Evolutionary conservation across 2,329 filamentous ascomycete genomes (phyloP).

Genomic region (Rutstroemia sp.): DNA sequence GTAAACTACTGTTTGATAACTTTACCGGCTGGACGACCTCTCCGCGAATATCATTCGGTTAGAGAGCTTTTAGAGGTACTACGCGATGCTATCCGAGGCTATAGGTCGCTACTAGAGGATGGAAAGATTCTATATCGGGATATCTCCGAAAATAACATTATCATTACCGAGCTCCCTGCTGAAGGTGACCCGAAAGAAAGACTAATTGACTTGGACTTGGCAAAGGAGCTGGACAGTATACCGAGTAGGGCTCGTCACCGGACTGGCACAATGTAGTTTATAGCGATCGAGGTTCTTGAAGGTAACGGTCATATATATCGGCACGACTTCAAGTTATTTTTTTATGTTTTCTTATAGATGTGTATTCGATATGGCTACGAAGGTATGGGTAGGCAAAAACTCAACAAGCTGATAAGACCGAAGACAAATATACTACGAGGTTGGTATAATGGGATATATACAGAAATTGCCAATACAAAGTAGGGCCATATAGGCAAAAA

Average conservation of each 20-base stretch:
- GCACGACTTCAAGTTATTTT: slow-evolving; percentile 28
- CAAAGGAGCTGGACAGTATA: slow-evolving; percentile 14
- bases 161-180: slow-evolving; percentile 23
- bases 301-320: background rate
- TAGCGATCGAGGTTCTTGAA: slow-evolving; percentile 15
- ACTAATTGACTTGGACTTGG: slow-evolving; percentile 17
- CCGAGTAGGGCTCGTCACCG: slow-evolving; percentile 13
- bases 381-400: slow-evolving; percentile 10
- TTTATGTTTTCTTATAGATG: slow-evolving; percentile 29
- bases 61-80: slow-evolving; percentile 31
- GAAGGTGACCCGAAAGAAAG: slow-evolving; percentile 12
- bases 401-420: slow-evolving; percentile 2
- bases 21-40: slow-evolving; percentile 25
- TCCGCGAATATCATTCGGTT: slow-evolving; percentile 25
- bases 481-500: slow-evolving; percentile 14
- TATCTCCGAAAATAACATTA: slow-evolving; percentile 34
- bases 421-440: slow-evolving; percentile 2
- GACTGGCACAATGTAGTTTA: slow-evolving; percentile 15
- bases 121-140: slow-evolving; percentile 32
- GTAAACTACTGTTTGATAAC: slow-evolving; percentile 28
- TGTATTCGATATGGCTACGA: slow-evolving; percentile 18
- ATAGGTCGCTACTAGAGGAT: slow-evolving; percentile 30
- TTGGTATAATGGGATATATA: slow-evolving; percentile 26
- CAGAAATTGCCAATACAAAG: slow-evolving; percentile 22
- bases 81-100: slow-evolving; percentile 24